Evolutionary conservation across 352 stramenopile species (phyloP), one percentile per base, ranked within the genome.

Genomic region (Peronospora tabacina): DNA sequence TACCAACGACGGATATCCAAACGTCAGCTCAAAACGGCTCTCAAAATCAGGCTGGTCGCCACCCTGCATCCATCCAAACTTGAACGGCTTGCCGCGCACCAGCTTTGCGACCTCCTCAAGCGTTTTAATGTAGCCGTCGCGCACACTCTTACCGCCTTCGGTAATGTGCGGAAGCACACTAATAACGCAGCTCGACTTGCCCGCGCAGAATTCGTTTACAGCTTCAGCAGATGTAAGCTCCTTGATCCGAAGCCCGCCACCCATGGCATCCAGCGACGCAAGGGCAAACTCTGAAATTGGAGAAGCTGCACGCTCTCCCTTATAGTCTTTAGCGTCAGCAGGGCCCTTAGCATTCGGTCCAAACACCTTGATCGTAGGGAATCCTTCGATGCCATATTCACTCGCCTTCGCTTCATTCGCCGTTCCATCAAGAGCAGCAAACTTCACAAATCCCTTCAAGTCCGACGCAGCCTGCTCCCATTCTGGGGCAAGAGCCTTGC

Each of bases 301-400:
- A 6, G 68, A 70, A 13, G 88, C 86, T 19, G 85, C 88, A 10
- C 91, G 85, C 10, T 83, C 69, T 2, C 90, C 89, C 28, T 95
- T 70, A 66, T 97, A 97, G 37, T 95, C 82, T 16, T 83, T 32
- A 1, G 80, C 77, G 44, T 88, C 73, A 2, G 48, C 51, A 4
- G 76, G 49, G 11, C 72, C 78, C 38, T 69, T 69, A 2, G 80
- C 79, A 11, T 63, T 66, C 0, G 82, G 82, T 17, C 82, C 78
- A 53, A 98, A 97, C 13, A 98, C 89, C 70, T 97, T 96, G 51
- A 98, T 92, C 2, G 90, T 98, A 17, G 94, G 94, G 78, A 98
- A 98, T 6, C 92, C 92, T 15, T 79, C 58, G 46, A 98, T 90
- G 30, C 82, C 75, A 48, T 97, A 93, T 61, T 93, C 83, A 6